Percentiles rank a stretch among this genome's conserved stretches.
phyloP scores from a whole-genome alignment of 352 stramenopile species.

The Elongisporangium prolatum region DNA sequence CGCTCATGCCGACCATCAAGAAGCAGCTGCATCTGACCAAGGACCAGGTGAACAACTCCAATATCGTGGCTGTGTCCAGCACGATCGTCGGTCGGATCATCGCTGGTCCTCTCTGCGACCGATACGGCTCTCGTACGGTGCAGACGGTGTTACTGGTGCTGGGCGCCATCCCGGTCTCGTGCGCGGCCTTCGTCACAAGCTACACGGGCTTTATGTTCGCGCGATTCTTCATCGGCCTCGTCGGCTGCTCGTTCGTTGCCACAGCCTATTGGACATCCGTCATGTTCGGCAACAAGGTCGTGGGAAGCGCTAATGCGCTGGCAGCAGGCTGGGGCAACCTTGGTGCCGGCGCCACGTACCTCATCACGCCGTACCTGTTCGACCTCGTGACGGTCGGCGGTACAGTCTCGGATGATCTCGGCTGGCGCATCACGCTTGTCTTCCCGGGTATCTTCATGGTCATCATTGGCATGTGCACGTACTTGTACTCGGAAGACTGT shows the following conservation, averaged over 20 bases:
- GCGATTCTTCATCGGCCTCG: constrained; percentile 93
- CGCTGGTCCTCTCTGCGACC: constrained; percentile 90
- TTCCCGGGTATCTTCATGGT: constrained; percentile 88
- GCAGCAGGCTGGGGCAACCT: constrained; percentile 93
- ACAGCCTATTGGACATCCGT: constrained; percentile 92
- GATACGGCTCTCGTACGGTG: constrained; percentile 83
- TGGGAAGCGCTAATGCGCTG: constrained; percentile 91
- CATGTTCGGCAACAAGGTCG: constrained; percentile 93
- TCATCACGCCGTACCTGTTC: constrained; percentile 89
- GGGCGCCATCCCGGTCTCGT: constrained; percentile 82
- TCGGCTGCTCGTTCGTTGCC: constrained; percentile 91
- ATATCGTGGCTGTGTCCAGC: constrained; percentile 85
- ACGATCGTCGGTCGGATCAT: constrained; percentile 90
- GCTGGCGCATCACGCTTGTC: constrained; percentile 89
- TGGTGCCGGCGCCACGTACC: constrained; percentile 81
- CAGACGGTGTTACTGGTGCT: constrained; percentile 75
- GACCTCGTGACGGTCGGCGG: constrained; percentile 69
- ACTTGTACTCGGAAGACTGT: constrained; percentile 87
- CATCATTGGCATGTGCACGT: constrained; percentile 53
- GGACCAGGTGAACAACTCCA: constrained; percentile 88
- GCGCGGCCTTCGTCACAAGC: constrained; percentile 76
- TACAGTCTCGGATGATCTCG: constrained; percentile 55
- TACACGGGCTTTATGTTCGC: constrained; percentile 71
- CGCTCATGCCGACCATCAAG: constrained; percentile 90
- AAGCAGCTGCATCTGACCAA: constrained; percentile 76